phyloP scores from a whole-genome alignment of 2,329 filamentous ascomycete genomes.

The Cephalotrichum gorgonifer region DNA sequence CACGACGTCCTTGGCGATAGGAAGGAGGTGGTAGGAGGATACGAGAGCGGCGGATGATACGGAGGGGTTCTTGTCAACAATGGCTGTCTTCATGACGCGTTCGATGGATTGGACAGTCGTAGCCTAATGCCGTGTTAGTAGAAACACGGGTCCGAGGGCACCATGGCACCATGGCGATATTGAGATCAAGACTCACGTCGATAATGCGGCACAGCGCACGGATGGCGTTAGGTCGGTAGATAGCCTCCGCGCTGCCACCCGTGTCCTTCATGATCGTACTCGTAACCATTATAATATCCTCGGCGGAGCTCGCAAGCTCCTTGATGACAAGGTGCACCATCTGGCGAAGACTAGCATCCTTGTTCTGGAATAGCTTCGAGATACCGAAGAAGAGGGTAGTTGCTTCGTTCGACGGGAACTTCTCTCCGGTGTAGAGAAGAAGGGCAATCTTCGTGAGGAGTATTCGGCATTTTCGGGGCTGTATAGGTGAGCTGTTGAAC shows the following conservation, averaged over 20 bases:
- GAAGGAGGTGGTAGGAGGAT: slow-evolving; percentile 94
- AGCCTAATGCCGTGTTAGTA: slow-evolving; percentile 40
- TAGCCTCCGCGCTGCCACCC: slow-evolving; percentile 83
- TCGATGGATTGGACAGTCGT: slow-evolving; percentile 97
- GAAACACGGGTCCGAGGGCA: background rate
- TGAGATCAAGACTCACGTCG: slow-evolving; percentile 51
- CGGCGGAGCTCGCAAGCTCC: slow-evolving; percentile 87
- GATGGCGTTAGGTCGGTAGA: slow-evolving; percentile 93
- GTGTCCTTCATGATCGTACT: slow-evolving; percentile 99
- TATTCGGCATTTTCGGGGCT: slow-evolving; percentile 93
- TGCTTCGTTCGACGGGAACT: slow-evolving; percentile 93
- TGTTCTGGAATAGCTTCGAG: slow-evolving; percentile 99
- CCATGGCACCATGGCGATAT: background rate
- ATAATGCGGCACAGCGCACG: slow-evolving; percentile 93
- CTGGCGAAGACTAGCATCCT: slow-evolving; percentile 93
- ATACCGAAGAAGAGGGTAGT: slow-evolving; percentile 98
- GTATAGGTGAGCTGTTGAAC: slow-evolving; percentile 96
- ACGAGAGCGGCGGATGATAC: slow-evolving; percentile 93
- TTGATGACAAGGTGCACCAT: slow-evolving; percentile 99
- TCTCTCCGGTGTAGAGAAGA: slow-evolving; percentile 92
- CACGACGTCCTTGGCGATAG: slow-evolving; percentile 90
- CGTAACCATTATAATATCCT: slow-evolving; percentile 99
- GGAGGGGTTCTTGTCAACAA: slow-evolving; percentile 97
- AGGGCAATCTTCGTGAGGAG: slow-evolving; percentile 95
- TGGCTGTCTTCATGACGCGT: slow-evolving; percentile 96